These are phyloP conservation scores for Wickerhamomyces sp. DNA, from an alignment of 1,139 yeast genomes.

Conservation along the genomic window DNA sequence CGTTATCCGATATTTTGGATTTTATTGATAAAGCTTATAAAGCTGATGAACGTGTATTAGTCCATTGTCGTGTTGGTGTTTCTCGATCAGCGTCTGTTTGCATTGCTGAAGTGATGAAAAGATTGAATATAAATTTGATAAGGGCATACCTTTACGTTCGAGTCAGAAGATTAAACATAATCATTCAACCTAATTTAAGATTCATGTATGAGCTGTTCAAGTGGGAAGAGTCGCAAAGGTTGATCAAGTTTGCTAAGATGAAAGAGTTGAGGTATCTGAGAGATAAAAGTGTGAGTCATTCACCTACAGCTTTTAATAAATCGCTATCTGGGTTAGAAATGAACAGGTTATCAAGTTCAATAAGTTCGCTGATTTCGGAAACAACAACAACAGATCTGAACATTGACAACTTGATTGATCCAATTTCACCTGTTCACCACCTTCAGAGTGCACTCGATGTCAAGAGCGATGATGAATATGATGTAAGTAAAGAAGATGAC, in stretches of 20 bases:
- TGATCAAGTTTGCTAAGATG: neutral
- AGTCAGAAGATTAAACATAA: constrained; percentile 79
- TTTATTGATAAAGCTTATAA: constrained; percentile 39
- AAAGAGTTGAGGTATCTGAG: neutral
- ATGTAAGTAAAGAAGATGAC: constrained; percentile 11
- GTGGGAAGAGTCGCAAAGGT: constrained; percentile 55
- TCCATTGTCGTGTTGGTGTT: constrained; percentile 91
- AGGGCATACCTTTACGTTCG: constrained; percentile 78
- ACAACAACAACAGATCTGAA: constrained; percentile 2
- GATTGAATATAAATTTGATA: constrained; percentile 58
- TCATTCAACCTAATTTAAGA: constrained; percentile 85
- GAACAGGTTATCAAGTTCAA: constrained; percentile 11
- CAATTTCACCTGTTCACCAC: constrained; percentile 12
- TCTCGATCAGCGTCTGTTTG: constrained; percentile 88
- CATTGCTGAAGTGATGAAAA: constrained; percentile 84
- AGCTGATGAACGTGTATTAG: constrained; percentile 49
- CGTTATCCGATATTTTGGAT: constrained; percentile 36
- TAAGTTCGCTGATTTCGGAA: constrained; percentile 14
- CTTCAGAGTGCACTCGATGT: constrained; percentile 13
- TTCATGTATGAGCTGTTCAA: constrained; percentile 80
- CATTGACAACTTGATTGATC: constrained; percentile 8
- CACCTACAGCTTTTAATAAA: neutral
- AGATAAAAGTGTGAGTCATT: neutral
- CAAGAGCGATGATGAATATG: constrained; percentile 11
- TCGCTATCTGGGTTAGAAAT: neutral